These are phyloP conservation scores for Gynandropsis gynandra DNA, from an alignment of 345 rosid species.

Conservation along the genomic window DNA sequence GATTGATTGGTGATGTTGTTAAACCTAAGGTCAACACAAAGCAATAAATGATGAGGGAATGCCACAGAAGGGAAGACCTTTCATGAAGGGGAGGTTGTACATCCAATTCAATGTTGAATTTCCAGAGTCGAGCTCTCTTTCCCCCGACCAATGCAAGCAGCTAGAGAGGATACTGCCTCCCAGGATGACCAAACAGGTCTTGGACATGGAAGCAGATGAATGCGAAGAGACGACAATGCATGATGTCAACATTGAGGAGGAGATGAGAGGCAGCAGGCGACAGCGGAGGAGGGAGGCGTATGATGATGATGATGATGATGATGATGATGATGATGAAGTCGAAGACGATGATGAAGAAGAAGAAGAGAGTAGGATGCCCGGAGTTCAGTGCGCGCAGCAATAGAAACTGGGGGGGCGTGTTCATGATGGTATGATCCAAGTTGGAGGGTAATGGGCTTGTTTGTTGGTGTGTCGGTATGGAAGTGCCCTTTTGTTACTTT, in stretches of 20 bases:
- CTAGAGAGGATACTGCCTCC: slow-evolving; percentile 46
- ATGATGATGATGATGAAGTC: slow-evolving; percentile 62
- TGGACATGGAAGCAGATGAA: slow-evolving; percentile 60
- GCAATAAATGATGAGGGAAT: slow-evolving; percentile 52
- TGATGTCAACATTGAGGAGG: slow-evolving; percentile 58
- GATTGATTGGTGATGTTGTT: too few species aligned
- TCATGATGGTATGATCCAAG: too few species aligned
- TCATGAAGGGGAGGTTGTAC: slow-evolving; percentile 64
- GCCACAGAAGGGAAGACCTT: slow-evolving; percentile 50
- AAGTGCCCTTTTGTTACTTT: too few species aligned
- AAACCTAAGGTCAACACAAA: slow-evolving; percentile 39
- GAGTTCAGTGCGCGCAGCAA: slow-evolving; percentile 78
- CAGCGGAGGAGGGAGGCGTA: slow-evolving; percentile 52
- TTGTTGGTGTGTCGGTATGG: too few species aligned
- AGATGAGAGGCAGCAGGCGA: slow-evolving; percentile 44
- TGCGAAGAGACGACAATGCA: slow-evolving; percentile 66
- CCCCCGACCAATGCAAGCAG: slow-evolving; percentile 42
- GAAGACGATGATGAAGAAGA: too few species aligned
- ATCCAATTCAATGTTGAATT: slow-evolving; percentile 52
- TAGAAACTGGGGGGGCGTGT: slow-evolving; percentile 12
- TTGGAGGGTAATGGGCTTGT: too few species aligned
- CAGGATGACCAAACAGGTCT: slow-evolving; percentile 26
- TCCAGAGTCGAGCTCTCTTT: slow-evolving; percentile 42
- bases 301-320: slow-evolving; percentile 62
- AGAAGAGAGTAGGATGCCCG: slow-evolving; percentile 35